A percentile compares a stretch with the other conserved stretches of the same genome.
phyloP scores from a whole-genome alignment of 148 eudicot genomes.

The Persicaria tinctoria region DNA sequence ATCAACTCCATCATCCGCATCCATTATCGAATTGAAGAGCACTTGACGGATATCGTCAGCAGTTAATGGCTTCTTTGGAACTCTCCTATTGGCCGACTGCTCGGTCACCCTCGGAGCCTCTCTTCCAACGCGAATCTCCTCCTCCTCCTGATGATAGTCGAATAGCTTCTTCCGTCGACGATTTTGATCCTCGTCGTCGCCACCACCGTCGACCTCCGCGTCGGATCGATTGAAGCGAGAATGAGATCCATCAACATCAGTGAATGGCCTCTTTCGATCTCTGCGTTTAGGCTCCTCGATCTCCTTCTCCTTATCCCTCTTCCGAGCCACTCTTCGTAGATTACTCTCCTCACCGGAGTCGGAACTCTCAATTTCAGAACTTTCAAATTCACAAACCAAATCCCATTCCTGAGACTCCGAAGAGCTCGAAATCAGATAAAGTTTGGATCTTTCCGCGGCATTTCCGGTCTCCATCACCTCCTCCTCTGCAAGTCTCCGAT shows the following conservation, averaged over 20 bases:
- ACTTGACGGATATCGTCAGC: constrained; percentile 18
- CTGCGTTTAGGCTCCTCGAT: too few species aligned
- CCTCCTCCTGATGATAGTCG: neutral
- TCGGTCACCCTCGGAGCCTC: too few species aligned
- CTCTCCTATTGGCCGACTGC: neutral
- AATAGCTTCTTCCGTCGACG: too few species aligned
- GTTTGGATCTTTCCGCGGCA: too few species aligned
- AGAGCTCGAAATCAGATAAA: neutral
- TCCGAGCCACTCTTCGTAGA: too few species aligned
- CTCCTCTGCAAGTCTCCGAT: too few species aligned
- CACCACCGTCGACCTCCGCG: neutral
- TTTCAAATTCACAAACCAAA: too few species aligned
- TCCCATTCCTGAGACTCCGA: neutral
- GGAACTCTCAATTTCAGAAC: neutral
- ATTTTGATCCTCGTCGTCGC: neutral
- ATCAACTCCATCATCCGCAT: constrained; percentile 18
- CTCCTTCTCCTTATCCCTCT: too few species aligned
- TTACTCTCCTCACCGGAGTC: neutral
- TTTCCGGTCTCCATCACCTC: too few species aligned
- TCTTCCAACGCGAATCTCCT: neutral
- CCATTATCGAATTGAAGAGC: constrained; percentile 31
- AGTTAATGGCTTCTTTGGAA: constrained; percentile 11
- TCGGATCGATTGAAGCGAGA: neutral
- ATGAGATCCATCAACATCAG: neutral
- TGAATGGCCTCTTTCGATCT: too few species aligned